Conservation (phyloP, 139 green algal species). For the Penium margaritaceum region DNA sequence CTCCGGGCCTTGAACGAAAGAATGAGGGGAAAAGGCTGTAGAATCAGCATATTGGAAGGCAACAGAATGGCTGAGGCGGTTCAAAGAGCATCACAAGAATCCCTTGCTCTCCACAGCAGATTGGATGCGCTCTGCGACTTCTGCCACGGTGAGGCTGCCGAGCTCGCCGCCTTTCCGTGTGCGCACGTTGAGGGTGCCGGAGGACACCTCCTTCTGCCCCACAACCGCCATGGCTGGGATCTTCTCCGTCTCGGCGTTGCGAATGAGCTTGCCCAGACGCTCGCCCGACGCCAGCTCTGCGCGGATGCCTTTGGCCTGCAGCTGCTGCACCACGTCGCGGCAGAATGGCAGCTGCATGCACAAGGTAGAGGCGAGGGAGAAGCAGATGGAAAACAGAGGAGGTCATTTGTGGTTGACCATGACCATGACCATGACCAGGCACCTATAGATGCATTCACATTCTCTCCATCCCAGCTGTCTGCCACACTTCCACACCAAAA, state of each 20-base stretch:
- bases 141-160: slow-evolving; percentile 35
- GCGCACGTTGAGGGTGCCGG: slow-evolving; percentile 32
- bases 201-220: slow-evolving; percentile 41
- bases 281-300: slow-evolving; percentile 43
- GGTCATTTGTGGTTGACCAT: too few relatives aligned
- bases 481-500: too few relatives aligned
- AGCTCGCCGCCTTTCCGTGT: slow-evolving; percentile 40
- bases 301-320: slow-evolving; percentile 51
- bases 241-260: slow-evolving; percentile 53
- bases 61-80: too few relatives aligned
- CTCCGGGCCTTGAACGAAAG: too few relatives aligned
- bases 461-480: too few relatives aligned
- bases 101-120: background rate
- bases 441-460: too few relatives aligned
- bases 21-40: too few relatives aligned
- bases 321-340: slow-evolving; percentile 53
- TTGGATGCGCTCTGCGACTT: slow-evolving; percentile 34
- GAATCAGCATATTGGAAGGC: too few relatives aligned
- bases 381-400: background rate
- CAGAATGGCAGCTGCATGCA: slow-evolving; percentile 55
- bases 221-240: slow-evolving; percentile 51
- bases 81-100: background rate
- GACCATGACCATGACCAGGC: too few relatives aligned
- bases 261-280: slow-evolving; percentile 52
- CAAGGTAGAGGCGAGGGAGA: background rate